A percentile compares a stretch with the other conserved stretches of the same genome.
Conservation (phyloP, 345 rosid genomes). For the Hypericum perforatum region DNA sequence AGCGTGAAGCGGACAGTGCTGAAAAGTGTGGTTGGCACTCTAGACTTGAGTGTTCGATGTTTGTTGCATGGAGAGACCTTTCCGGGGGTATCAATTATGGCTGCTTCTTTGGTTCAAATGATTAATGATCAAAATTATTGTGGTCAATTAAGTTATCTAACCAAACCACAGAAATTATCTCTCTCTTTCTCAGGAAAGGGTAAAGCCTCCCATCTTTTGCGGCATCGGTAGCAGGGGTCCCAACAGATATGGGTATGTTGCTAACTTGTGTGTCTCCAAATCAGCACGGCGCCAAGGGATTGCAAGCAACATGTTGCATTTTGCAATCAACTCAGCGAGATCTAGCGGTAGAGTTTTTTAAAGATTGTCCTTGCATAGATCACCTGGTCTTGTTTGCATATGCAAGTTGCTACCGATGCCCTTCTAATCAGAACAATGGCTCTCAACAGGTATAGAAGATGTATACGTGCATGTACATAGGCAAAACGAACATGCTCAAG, state of each 20-base stretch:
- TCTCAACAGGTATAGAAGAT: slow-evolving; percentile 42
- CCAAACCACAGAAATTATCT: slow-evolving; percentile 8
- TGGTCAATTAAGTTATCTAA: neutral
- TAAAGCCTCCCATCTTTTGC: slow-evolving; percentile 43
- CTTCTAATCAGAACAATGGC: slow-evolving; percentile 11
- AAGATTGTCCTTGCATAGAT: neutral
- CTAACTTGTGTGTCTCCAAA: slow-evolving; percentile 72
- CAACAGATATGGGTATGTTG: slow-evolving; percentile 56
- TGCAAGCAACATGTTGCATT: slow-evolving; percentile 66
- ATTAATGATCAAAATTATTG: neutral
- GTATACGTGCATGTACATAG: slow-evolving; percentile 70
- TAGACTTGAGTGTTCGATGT: slow-evolving; percentile 55
- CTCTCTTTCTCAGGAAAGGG: slow-evolving; percentile 45
- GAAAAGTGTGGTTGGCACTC: slow-evolving; percentile 88
- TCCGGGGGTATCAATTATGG: slow-evolving; percentile 52
- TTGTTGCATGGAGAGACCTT: slow-evolving; percentile 68
- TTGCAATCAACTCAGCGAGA: slow-evolving; percentile 55
- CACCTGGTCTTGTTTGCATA: neutral
- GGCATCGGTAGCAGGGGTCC: slow-evolving; percentile 28
- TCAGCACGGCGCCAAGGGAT: slow-evolving; percentile 81
- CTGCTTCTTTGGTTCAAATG: slow-evolving; percentile 3
- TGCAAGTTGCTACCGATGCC: neutral
- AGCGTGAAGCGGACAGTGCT: slow-evolving; percentile 48
- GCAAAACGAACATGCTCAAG: slow-evolving; percentile 51
- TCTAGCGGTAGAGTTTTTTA: slow-evolving; percentile 34